Evolutionary conservation across 768 basidiomycete genomes (phyloP).

Genomic region (Lanmaoa rubissima): DNA sequence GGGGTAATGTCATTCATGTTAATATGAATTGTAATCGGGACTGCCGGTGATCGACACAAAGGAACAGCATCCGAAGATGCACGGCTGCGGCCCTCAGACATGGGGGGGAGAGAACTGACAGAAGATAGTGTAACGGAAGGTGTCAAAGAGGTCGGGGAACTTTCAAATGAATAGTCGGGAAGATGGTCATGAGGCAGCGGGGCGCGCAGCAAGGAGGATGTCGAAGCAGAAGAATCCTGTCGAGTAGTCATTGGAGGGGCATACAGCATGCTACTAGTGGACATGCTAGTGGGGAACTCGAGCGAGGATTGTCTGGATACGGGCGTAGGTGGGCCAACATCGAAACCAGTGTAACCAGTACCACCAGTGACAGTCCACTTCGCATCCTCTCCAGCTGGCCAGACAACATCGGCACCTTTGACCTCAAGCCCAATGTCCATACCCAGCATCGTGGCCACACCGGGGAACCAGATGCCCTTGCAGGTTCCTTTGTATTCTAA

Average conservation of each 20-base stretch:
- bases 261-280: conserved; percentile 20
- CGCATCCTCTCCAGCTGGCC: conserved; percentile 50
- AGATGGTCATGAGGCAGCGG: conserved; percentile 65
- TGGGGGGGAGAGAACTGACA: conserved; percentile 34
- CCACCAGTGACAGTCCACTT: conserved; percentile 66
- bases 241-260: conserved; percentile 31
- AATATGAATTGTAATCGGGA: conserved; percentile 69
- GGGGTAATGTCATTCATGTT: conserved; percentile 78
- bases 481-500: conserved; percentile 73
- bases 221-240: conserved; percentile 44
- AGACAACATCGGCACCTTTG: conserved; percentile 65
- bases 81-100: conserved; percentile 36
- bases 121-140: conserved; percentile 44
- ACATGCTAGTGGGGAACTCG: conserved; percentile 38
- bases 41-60: conserved; percentile 44
- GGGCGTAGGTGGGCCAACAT: conserved; percentile 44
- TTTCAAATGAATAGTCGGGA: conserved; percentile 77
- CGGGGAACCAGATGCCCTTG: conserved; percentile 78
- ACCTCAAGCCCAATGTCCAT: conserved; percentile 71
- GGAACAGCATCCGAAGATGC: conserved; percentile 34
- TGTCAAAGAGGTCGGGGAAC: conserved; percentile 50
- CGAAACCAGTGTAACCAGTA: conserved; percentile 69
- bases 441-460: conserved; percentile 77
- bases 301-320: conserved; percentile 49
- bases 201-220: conserved; percentile 68